Evolutionary conservation across 192 early-diverging fungal species (phyloP), one percentile per base, ranked within the genome.

Genomic region (Backusella sp.): DNA sequence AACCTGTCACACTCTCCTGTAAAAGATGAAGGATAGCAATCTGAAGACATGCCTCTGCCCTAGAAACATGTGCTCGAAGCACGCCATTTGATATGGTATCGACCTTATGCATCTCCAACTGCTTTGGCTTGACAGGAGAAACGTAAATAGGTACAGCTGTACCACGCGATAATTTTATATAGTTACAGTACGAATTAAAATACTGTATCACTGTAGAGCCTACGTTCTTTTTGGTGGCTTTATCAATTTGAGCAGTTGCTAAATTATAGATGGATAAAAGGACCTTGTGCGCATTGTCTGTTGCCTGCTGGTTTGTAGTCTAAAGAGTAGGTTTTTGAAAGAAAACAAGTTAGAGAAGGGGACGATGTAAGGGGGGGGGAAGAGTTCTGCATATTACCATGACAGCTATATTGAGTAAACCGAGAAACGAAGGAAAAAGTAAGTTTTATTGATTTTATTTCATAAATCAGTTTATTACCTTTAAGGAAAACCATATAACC

Each of bases 401-500:
- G 30, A 42, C 8, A 14, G 30, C 37, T 42, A 21, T 42, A 9
- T 23, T 42, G 9, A 32, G 12, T 42, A 42, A 70, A 15, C n/a
- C 37, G 19, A n/a, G 19, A n/a, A 49, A 49, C 6, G 19, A 49
- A 49, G 37, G 4, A 49, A 49, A 49, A 46, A 46, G 32, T 4
- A 42, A 69, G 9, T 46, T 68, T 76, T 11, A 23, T 11, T 39
- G 21, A 65, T 34, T 52, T 41, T 36, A 0, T 37, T n/a, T 17
- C 6, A 8, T 36, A 17, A n/a, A 49, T 2, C 26, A 11, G 3
- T 28, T 62, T 9, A 9, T 73, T 78, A 86, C 86, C 86, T 83
- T 88, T 89, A 73, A 89, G 76, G 65, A 86, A 87, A 6, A 86
- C 83, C 35, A 89, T 80, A 26, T 80, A 79, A 26, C 88, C 84